Evolutionary conservation across 2,329 filamentous ascomycete genomes (phyloP), one percentile per base, ranked within the genome.

Genomic region (Diaporthe sp.): DNA sequence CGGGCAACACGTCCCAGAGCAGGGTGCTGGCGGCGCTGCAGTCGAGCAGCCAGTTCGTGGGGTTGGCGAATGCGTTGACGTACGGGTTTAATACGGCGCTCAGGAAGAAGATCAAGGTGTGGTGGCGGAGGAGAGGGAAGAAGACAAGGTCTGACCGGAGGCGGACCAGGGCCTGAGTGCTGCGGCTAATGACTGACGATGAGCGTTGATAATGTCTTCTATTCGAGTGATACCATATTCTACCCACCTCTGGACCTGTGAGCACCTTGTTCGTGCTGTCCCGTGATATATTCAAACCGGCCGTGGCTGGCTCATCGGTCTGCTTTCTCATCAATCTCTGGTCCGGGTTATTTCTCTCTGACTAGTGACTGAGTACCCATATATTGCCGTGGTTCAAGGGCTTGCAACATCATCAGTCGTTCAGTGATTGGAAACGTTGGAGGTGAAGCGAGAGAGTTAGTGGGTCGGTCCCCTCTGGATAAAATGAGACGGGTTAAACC

Each of bases 61-160:
- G 83, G 1, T 72, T 85, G 15, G 84, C 83, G 0, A 85, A 85
- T 72, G 83, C 84, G 2, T 72, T 85, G 31, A 84, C 83, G 1
- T 85, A 84, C 72, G 82, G 83, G 17, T 84, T 83, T 76, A 85
- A 83, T 68, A 82, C 84, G 78, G 77, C 82, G 28, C 65, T 81
- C 31, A 72, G 78, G 49, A 68, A 39, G 49, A 74, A 74, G 72
- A 37, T 67, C 10, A 59, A 42, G 72, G 51, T 55, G 22, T 74
- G 72, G 72, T 74, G 72, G 72, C 34, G 72, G 46, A 39, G 49
- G 46, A 65, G 7, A 5, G 49, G 42, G 10, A 59, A 55, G 69
- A 72, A 59, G 42, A 22, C 31, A 5, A 59, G 69, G 22, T 42
- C 55, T 22, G 53, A 13, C 46, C 49, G 39, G 46, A 61, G 57